phyloP scores from a whole-genome alignment of 2,329 filamentous ascomycete species.

The Fusarium sp. region DNA sequence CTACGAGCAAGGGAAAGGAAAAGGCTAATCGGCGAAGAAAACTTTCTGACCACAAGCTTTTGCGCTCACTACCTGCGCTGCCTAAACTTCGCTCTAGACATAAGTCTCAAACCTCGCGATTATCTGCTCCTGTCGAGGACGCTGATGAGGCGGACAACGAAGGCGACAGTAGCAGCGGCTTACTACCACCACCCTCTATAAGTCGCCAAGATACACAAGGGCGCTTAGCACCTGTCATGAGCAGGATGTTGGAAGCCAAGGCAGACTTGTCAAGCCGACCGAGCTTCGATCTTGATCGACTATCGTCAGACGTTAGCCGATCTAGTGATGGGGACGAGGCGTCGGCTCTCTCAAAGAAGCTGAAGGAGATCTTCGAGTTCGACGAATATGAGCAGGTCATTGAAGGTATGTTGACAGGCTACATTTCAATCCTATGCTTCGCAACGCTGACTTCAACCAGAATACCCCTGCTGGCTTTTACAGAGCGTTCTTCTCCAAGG shows the following conservation, averaged over 20 bases:
- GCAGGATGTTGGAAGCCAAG: slow-evolving; percentile 78
- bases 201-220: slow-evolving; percentile 52
- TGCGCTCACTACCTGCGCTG: slow-evolving; percentile 73
- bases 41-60: slow-evolving; percentile 72
- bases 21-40: slow-evolving; percentile 64
- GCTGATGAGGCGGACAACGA: slow-evolving; percentile 46
- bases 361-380: slow-evolving; percentile 90
- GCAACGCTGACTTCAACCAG: slow-evolving; percentile 54
- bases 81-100: slow-evolving; percentile 58
- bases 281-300: slow-evolving; percentile 65
- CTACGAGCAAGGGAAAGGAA: slow-evolving; percentile 49
- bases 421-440: background rate
- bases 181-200: slow-evolving; percentile 42
- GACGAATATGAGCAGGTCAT: slow-evolving; percentile 85
- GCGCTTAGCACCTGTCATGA: slow-evolving; percentile 76
- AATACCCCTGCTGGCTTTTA: slow-evolving; percentile 93
- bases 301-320: slow-evolving; percentile 54
- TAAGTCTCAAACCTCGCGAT: slow-evolving; percentile 56
- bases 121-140: slow-evolving; percentile 52
- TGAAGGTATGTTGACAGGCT: slow-evolving; percentile 65
- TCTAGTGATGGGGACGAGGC: slow-evolving; percentile 55
- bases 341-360: slow-evolving; percentile 72
- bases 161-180: slow-evolving; percentile 35
- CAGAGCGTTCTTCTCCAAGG: slow-evolving; percentile 93
- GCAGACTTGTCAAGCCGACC: slow-evolving; percentile 70